A percentile compares a stretch with the other conserved stretches of the same genome.
Conservation (phyloP, 345 rosid genomes). For the Eucalyptus camaldulensis region DNA sequence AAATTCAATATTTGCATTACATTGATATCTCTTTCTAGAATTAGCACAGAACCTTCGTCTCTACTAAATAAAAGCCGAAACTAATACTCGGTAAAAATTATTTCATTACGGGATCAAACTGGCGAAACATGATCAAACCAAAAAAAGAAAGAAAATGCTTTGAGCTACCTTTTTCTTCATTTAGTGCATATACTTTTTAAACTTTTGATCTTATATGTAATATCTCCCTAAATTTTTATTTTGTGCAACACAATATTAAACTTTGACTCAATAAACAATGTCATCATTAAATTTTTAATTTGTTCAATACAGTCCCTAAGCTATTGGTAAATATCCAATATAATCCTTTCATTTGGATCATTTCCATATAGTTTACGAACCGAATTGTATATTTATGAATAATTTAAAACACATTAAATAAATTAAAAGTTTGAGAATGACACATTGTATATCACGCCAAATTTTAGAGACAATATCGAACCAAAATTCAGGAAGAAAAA, state of each 20-base stretch:
- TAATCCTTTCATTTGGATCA: rapidly evolving
- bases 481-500: background rate
- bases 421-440: background rate
- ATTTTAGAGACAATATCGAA: no score
- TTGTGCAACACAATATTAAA: background rate
- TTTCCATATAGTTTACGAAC: background rate
- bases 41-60: no score
- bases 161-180: no score
- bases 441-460: no score
- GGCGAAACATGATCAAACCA: no score
- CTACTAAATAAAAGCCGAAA: no score
- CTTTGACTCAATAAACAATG: background rate
- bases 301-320: rapidly evolving
- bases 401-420: background rate
- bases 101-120: no score
- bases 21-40: no score
- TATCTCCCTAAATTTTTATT: background rate
- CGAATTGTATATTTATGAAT: background rate
- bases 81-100: no score
- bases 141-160: no score
- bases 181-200: background rate
- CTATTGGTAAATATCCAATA: rapidly evolving
- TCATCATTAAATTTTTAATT: no score
- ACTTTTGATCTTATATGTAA: background rate
- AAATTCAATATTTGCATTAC: no score